Percentiles rank a stretch among this genome's conserved stretches.
These are phyloP conservation scores for Pittosporum tobira DNA, from an alignment of 129 eudicot genomes.

Conservation along the genomic window DNA sequence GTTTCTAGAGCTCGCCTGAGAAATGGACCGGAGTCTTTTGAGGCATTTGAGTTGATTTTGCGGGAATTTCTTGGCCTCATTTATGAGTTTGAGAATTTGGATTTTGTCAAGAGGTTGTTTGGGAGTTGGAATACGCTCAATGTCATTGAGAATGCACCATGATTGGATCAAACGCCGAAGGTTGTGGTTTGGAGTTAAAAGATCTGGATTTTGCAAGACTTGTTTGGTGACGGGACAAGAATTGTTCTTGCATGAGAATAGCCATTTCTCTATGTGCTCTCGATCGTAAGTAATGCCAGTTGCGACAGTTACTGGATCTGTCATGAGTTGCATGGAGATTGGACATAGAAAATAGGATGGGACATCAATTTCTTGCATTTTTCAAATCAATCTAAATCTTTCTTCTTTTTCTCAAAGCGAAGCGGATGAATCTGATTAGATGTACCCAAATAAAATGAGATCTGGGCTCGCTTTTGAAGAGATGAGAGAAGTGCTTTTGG, in stretches of 20 bases:
- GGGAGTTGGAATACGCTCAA: conserved; percentile 52
- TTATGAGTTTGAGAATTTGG: conserved; percentile 38
- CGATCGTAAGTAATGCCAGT: conserved; percentile 89
- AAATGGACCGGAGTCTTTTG: conserved; percentile 36
- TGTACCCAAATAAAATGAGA: no score
- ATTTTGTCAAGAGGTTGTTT: conserved; percentile 28
- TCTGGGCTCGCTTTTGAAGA: no score
- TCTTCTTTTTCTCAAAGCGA: background rate
- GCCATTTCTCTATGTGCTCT: conserved; percentile 62
- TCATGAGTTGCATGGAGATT: conserved; percentile 86
- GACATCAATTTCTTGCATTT: conserved; percentile 50
- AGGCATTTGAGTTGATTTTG: conserved; percentile 24
- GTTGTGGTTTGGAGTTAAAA: conserved; percentile 79
- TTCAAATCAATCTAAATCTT: background rate
- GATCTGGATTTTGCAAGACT: conserved; percentile 24
- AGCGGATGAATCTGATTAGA: background rate
- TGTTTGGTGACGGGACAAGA: conserved; percentile 81
- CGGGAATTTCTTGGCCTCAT: conserved; percentile 39
- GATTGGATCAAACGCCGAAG: conserved; percentile 79
- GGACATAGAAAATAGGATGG: conserved; percentile 80
- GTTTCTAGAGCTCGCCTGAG: conserved; percentile 16
- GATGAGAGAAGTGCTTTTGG: no score
- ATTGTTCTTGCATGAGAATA: conserved; percentile 35
- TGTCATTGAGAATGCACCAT: conserved; percentile 58
- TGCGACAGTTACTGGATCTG: conserved; percentile 69